Percentiles rank a stretch among this genome's conserved stretches.
Conservation (phyloP, 2,329 filamentous ascomycete genomes). For the Colletotrichum godetiae region DNA sequence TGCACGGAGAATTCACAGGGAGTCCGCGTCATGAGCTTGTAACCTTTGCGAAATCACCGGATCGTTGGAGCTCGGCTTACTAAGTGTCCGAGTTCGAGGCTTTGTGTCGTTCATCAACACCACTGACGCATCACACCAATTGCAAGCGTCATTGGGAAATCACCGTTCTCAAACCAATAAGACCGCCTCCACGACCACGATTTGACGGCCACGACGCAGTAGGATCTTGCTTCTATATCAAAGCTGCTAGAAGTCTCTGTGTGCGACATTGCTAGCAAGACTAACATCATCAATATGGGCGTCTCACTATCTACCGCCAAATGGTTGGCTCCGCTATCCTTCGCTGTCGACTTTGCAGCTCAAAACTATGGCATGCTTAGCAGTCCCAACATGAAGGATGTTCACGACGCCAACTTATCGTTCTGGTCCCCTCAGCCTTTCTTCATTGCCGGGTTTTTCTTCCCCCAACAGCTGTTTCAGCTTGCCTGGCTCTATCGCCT, state of each 20-base stretch:
- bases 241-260: too few species aligned
- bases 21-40: background rate
- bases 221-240: background rate
- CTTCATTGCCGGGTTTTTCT: slow-evolving; percentile 71
- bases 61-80: background rate
- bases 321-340: slow-evolving; percentile 64
- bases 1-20: background rate
- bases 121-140: background rate
- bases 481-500: slow-evolving; percentile 67
- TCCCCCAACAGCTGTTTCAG: slow-evolving; percentile 70
- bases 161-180: background rate
- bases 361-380: slow-evolving; percentile 70
- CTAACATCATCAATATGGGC: slow-evolving; percentile 52
- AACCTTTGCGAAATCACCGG: background rate
- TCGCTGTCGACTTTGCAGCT: slow-evolving; percentile 66
- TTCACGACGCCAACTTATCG: slow-evolving; percentile 67
- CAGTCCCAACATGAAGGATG: slow-evolving; percentile 68
- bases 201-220: background rate
- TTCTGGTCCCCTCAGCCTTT: slow-evolving; percentile 69
- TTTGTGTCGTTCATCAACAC: background rate
- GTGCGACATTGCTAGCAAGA: background rate
- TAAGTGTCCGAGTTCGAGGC: background rate
- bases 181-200: background rate
- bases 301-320: slow-evolving; percentile 64
- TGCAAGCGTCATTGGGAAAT: background rate